Conservation (phyloP, 257 asterid species). For the Cinchona pubescens region DNA sequence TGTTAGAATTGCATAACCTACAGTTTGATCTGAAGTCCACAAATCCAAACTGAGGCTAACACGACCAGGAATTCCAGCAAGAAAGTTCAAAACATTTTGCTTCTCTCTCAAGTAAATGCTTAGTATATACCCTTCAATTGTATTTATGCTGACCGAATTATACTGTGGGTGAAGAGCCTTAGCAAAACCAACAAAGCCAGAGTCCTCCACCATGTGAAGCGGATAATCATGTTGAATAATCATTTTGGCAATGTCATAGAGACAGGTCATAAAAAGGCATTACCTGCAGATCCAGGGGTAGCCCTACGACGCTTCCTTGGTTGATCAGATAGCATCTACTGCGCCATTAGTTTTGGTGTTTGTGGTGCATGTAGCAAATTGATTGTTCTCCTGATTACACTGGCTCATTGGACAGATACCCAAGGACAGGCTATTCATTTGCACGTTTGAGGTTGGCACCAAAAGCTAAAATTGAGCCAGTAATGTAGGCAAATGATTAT, state of each 20-base stretch:
- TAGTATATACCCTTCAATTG: conserved; percentile 50
- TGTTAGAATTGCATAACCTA: conserved; percentile 48
- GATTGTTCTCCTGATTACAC: conserved; percentile 37
- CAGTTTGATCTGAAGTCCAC: conserved; percentile 56
- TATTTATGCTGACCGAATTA: conserved; percentile 29
- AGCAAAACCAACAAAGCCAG: conserved; percentile 59
- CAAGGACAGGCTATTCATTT: conserved; percentile 57
- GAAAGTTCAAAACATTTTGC: conserved; percentile 52
- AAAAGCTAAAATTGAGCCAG: conserved; percentile 67
- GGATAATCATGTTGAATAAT: conserved; percentile 77
- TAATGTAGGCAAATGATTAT: conserved; percentile 72
- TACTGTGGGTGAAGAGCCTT: conserved; percentile 61
- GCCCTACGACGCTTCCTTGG: conserved; percentile 66
- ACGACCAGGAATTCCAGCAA: conserved; percentile 60
- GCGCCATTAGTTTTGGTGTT: conserved; percentile 34
- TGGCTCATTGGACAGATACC: conserved; percentile 70
- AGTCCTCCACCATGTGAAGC: conserved; percentile 60
- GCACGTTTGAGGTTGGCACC: conserved; percentile 90
- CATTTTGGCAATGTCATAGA: conserved; percentile 67
- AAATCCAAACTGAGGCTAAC: conserved; percentile 62
- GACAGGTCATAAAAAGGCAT: no score
- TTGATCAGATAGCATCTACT: conserved; percentile 41
- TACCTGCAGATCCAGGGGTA: conserved; percentile 31
- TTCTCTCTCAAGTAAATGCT: conserved; percentile 55
- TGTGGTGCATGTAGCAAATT: conserved; percentile 24